Percentiles rank a stretch among this genome's conserved stretches.
Conservation (phyloP, 352 stramenopile genomes). For the Hyaloperonospora brassicae region DNA sequence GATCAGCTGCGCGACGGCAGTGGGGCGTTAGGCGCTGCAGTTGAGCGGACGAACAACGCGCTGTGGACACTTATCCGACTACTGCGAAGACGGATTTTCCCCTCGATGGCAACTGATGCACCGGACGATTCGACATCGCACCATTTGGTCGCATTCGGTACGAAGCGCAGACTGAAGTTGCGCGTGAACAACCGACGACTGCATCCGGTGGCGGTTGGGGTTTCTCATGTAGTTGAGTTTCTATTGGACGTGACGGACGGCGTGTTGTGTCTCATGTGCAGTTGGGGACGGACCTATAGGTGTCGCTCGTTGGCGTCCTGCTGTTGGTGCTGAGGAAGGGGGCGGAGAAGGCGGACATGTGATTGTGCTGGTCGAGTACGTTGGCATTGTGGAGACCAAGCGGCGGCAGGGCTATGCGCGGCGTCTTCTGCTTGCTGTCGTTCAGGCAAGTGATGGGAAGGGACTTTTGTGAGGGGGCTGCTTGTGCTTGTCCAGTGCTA, state of each 20-base stretch:
- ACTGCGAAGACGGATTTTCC: constrained; percentile 42
- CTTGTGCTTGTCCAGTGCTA: not conserved
- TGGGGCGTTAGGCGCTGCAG: constrained; percentile 15
- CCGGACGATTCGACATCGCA: constrained; percentile 32
- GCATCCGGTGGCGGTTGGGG: too few species aligned
- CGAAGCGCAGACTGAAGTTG: constrained; percentile 6
- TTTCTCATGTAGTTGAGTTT: too few species aligned
- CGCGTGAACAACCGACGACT: not conserved
- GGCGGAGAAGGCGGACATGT: constrained; percentile 29
- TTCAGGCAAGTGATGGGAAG: constrained; percentile 30
- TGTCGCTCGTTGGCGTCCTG: constrained; percentile 40
- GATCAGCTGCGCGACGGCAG: constrained; percentile 28
- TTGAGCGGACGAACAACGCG: constrained; percentile 21
- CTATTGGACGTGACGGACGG: too few species aligned
- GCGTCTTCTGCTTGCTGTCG: constrained; percentile 36
- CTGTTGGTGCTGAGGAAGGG: not conserved
- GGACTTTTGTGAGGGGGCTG: not conserved
- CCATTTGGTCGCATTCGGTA: constrained; percentile 63
- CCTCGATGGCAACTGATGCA: constrained; percentile 18
- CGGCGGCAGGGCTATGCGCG: constrained; percentile 43
- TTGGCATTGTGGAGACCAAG: constrained; percentile 51
- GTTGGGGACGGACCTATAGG: constrained; percentile 67
- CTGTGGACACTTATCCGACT: constrained; percentile 52
- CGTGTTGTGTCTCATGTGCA: constrained; percentile 8
- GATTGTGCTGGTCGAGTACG: constrained; percentile 47